Evolutionary conservation across 2,329 filamentous ascomycete genomes (phyloP), one percentile per base, ranked within the genome.

Genomic region (Calonectria ilicicola): DNA sequence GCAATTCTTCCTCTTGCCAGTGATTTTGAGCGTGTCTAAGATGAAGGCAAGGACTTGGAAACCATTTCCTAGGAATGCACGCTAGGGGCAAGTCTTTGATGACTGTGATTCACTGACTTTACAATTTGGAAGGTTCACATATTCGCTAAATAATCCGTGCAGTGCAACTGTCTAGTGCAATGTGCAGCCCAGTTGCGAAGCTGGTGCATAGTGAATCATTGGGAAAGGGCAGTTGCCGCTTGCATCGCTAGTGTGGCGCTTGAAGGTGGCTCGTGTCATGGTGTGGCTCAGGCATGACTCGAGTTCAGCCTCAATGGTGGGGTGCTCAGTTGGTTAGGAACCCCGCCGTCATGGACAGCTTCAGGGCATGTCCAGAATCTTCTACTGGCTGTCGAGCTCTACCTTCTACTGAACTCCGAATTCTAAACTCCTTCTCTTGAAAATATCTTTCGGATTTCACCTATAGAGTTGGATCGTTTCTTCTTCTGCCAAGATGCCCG

Each of bases 401-500:
- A 29, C 29, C 17, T 49, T 29, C 29, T 46, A n/a, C 32, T 12
- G 17, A 47, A 23, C 35, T 58, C 65, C 63, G 40, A 21, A 42
- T 38, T n/a, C 15, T n/a, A 62, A 19, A 40, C n/a, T 46, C 17
- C 60, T 26, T 38, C 40, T 15, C 44, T 26, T 46, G n/a, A 38
- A 27, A 46, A 38, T 27, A 5, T 14, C 19, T 42, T 35, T 53
- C 27, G n/a, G 47, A 26, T 27, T 19, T 56, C 23, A 12, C 7
- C 14, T 40, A 17, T 38, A 12, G 5, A 40, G 46, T 27, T 4
- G 12, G 21, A 67, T n/a, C 9, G 46, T 27, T 49, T n/a, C 5
- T 9, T n/a, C 66, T 29, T 29, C 17, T 62, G 58, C 67, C 73
- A 78, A 69, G 70, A 89, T 89, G 88, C 87, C 88, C 70, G 84